A percentile compares a stretch with the other conserved stretches of the same genome.
phyloP scores from a whole-genome alignment of 2,329 filamentous ascomycete genomes.

The Paradendryphiella salina region DNA sequence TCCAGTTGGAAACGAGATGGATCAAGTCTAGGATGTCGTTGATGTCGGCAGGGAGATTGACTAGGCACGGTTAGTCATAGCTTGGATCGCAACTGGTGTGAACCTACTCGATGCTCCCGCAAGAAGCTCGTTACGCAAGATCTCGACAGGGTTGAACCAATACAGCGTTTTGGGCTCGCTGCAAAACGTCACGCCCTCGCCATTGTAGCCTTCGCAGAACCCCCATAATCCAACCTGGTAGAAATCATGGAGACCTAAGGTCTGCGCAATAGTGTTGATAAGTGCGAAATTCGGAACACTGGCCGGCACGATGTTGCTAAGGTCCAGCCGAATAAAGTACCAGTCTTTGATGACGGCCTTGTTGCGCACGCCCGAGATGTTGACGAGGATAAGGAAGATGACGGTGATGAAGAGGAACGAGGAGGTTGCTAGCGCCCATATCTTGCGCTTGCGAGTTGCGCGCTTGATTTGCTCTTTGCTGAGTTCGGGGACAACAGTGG shows the following conservation, averaged over 20 bases:
- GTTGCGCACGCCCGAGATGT: slow-evolving; percentile 73
- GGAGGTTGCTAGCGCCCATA: slow-evolving; percentile 66
- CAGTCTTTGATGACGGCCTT: slow-evolving; percentile 66
- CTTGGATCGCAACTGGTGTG: background rate
- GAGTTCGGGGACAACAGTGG: slow-evolving; percentile 33
- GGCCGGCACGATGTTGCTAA: slow-evolving; percentile 77
- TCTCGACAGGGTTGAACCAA: slow-evolving; percentile 89
- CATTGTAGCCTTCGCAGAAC: slow-evolving; percentile 83
- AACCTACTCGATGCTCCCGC: slow-evolving; percentile 72
- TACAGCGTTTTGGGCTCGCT: slow-evolving; percentile 71
- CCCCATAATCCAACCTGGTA: slow-evolving; percentile 92
- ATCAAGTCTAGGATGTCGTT: slow-evolving; percentile 74
- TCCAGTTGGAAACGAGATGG: slow-evolving; percentile 73
- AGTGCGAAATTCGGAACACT: slow-evolving; percentile 71
- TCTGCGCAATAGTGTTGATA: slow-evolving; percentile 85
- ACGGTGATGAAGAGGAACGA: slow-evolving; percentile 73
- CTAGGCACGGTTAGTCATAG: slow-evolving; percentile 40
- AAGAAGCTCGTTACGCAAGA: slow-evolving; percentile 78
- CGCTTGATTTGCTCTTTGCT: slow-evolving; percentile 45
- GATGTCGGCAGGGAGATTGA: slow-evolving; percentile 76
- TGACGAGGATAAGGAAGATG: slow-evolving; percentile 78
- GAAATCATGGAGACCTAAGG: slow-evolving; percentile 87
- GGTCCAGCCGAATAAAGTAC: slow-evolving; percentile 83
- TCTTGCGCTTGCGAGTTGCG: slow-evolving; percentile 55
- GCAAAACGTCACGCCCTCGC: slow-evolving; percentile 75